Evolutionary conservation across 805 yeast genomes (phyloP).

Genomic region (Vanderwaltozyma yarrowii): DNA sequence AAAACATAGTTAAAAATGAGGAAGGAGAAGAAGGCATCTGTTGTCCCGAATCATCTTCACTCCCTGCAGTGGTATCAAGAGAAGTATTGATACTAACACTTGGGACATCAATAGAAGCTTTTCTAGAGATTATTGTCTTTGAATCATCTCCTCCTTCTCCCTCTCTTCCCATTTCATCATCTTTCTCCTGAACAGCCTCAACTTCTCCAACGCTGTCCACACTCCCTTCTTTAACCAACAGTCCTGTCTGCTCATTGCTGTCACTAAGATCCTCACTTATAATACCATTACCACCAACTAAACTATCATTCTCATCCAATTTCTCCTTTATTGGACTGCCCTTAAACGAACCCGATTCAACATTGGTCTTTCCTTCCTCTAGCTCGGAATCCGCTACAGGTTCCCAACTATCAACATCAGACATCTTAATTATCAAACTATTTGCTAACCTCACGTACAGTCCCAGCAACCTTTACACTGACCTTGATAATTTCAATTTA

Average conservation of each 20-base stretch:
- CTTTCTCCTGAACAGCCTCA: constrained; percentile 3
- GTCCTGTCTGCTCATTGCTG: too few relatives aligned
- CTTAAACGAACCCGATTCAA: neutral
- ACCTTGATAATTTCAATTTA: too few relatives aligned
- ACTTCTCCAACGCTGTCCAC: constrained; percentile 1
- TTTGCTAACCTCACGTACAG: neutral
- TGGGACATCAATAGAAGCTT: too few relatives aligned
- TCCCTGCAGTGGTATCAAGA: constrained; percentile 15
- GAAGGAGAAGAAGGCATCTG: constrained; percentile 1
- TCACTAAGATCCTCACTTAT: too few relatives aligned
- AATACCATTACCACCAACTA: neutral
- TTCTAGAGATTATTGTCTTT: too few relatives aligned
- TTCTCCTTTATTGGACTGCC: neutral
- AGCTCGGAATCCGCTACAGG: constrained; percentile 10
- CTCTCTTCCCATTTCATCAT: too few relatives aligned
- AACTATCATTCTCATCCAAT: neutral
- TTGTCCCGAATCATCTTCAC: constrained; percentile 19
- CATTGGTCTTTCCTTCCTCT: too few relatives aligned
- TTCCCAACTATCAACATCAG: constrained; percentile 14
- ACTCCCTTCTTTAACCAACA: neutral
- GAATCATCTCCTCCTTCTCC: too few relatives aligned
- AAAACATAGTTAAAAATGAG: constrained; percentile 1
- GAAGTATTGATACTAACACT: neutral
- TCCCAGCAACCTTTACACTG: neutral
- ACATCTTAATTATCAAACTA: neutral